A percentile compares a stretch with the other conserved stretches of the same genome.
phyloP scores from a whole-genome alignment of 2,329 filamentous ascomycete species.

The Nakataea oryzae region DNA sequence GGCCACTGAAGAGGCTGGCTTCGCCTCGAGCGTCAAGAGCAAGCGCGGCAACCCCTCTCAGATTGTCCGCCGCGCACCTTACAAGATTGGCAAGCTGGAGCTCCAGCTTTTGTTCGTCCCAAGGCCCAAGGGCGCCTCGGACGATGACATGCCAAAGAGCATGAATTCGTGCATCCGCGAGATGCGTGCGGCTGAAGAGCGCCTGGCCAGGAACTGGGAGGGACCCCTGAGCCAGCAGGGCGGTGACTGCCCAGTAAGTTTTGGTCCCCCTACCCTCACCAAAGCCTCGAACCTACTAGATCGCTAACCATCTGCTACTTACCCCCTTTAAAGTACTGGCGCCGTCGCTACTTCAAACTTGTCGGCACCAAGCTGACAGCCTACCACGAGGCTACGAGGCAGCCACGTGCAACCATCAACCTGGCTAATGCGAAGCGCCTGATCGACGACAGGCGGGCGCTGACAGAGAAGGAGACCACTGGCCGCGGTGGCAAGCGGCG shows the following conservation, averaged over 20 bases:
- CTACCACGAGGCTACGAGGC: conserved; percentile 89
- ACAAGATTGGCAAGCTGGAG: conserved; percentile 90
- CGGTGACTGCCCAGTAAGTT: conserved; percentile 88
- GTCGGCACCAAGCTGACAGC: conserved; percentile 85
- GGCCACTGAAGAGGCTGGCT: conserved; percentile 75
- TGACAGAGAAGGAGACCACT: conserved; percentile 75
- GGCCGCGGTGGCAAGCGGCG: conserved; percentile 70
- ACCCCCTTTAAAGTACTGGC: conserved; percentile 65
- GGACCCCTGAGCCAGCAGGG: conserved; percentile 92
- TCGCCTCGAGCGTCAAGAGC: conserved; percentile 83
- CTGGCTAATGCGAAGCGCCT: conserved; percentile 84
- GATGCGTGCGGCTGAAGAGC: conserved; percentile 79
- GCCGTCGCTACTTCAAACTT: conserved; percentile 93
- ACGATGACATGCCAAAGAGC: conserved; percentile 98
- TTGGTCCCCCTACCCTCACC: background rate
- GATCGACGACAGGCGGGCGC: conserved; percentile 78
- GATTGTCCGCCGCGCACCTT: conserved; percentile 78
- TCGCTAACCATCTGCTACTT: conserved; percentile 23
- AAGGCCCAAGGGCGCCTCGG: conserved; percentile 72
- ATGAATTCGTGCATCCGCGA: conserved; percentile 95
- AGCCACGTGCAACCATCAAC: conserved; percentile 95
- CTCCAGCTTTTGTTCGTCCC: conserved; percentile 92
- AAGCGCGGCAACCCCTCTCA: conserved; percentile 61
- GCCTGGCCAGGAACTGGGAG: conserved; percentile 70
- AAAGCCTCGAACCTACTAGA: background rate